Evolutionary conservation across 2,329 filamentous ascomycete genomes (phyloP).

Genomic region (Cyphellophora europaea): DNA sequence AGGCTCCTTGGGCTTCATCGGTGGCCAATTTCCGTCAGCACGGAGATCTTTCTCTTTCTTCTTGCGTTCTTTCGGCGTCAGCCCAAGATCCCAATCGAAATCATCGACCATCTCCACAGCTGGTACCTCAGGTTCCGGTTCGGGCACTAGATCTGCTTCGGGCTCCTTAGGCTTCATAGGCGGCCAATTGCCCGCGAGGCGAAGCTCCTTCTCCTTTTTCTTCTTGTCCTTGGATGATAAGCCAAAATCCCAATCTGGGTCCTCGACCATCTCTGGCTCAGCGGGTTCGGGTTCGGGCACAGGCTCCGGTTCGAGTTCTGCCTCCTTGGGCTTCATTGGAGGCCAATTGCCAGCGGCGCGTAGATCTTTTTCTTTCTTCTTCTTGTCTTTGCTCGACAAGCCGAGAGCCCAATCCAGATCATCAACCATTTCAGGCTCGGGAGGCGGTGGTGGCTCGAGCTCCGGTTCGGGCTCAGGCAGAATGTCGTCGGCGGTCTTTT

Average conservation of each 20-base stretch:
- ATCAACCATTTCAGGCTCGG: conserved; percentile 16
- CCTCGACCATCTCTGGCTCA: conserved; percentile 2
- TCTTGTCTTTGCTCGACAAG: conserved; percentile 22
- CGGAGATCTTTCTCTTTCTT: conserved; percentile 43
- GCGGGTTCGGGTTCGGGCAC: background rate
- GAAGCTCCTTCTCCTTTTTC: conserved; percentile 25
- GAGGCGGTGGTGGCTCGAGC: conserved; percentile 12
- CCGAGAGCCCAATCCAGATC: conserved; percentile 23
- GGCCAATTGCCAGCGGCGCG: conserved; percentile 8
- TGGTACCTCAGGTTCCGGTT: conserved; percentile 21
- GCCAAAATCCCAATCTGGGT: conserved; percentile 3
- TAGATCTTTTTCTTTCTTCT: conserved; percentile 21
- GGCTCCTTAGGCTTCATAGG: conserved; percentile 9
- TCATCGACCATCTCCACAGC: conserved; percentile 22
- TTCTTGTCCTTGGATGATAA: conserved; percentile 19
- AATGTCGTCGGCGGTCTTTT: conserved; percentile 9
- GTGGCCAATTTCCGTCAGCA: conserved; percentile 22
- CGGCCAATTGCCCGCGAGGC: conserved; percentile 7
- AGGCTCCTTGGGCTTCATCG: conserved; percentile 26
- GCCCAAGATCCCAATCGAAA: conserved; percentile 6
- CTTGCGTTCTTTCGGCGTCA: conserved; percentile 23
- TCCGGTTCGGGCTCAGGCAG: conserved; percentile 19
- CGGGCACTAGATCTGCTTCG: conserved; percentile 12
- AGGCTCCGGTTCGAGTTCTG: conserved; percentile 13
- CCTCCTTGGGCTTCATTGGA: conserved; percentile 18